These are phyloP conservation scores for Crotalaria pallida DNA, from an alignment of 306 rosid species.

Conservation along the genomic window DNA sequence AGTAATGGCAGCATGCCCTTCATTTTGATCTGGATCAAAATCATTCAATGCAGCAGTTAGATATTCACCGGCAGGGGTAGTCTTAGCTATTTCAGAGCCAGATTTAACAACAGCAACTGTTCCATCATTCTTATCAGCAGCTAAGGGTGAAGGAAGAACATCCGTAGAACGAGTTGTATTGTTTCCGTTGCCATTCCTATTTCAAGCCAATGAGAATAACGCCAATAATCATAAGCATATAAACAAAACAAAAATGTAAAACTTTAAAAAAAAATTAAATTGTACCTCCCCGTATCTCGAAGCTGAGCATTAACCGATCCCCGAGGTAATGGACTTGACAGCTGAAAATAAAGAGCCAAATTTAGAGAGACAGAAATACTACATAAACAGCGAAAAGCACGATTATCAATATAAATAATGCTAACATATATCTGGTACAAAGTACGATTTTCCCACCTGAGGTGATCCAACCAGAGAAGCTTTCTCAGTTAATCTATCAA, in stretches of 20 bases:
- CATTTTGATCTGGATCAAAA: conserved; percentile 90
- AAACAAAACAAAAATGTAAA: conserved; percentile 14
- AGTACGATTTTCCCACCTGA: conserved; percentile 47
- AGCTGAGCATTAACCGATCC: conserved; percentile 55
- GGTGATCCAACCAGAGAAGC: conserved; percentile 60
- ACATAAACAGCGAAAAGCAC: conserved; percentile 6
- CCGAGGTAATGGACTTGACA: conserved; percentile 61
- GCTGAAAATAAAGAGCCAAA: conserved; percentile 42
- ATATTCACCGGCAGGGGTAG: conserved; percentile 98
- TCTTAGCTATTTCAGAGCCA: conserved; percentile 60
- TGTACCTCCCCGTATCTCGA: conserved; percentile 61
- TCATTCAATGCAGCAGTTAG: conserved; percentile 92
- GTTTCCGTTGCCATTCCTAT: conserved; percentile 53
- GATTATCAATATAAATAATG: conserved; percentile 1
- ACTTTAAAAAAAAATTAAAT: conserved; percentile 7
- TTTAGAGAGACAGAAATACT: conserved; percentile 24
- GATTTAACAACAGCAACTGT: conserved; percentile 82
- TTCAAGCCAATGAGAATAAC: conserved; percentile 29
- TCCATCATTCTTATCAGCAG: conserved; percentile 63
- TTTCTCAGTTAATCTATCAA: conserved; percentile 88
- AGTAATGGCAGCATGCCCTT: conserved; percentile 93
- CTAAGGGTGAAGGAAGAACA: conserved; percentile 54
- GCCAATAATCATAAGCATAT: neutral
- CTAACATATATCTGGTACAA: neutral
- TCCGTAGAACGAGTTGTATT: conserved; percentile 42